phyloP scores from a whole-genome alignment of 345 rosid species.

The Pistacia vera region DNA sequence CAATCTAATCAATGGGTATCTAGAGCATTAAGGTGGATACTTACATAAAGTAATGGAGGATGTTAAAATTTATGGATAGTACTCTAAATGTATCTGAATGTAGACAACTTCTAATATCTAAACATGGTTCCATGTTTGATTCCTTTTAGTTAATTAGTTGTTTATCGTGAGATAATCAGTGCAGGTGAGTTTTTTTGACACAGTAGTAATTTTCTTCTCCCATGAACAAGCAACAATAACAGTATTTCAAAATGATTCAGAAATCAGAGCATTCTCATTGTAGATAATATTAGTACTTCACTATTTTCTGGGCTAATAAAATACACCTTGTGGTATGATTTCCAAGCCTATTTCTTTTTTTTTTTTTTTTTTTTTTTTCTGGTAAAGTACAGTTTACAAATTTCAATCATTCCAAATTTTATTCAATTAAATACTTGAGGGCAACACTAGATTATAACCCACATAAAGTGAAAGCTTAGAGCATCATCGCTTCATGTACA shows the following conservation, averaged over 20 bases:
- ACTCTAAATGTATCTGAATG: no score
- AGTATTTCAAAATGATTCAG: neutral
- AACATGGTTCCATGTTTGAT: neutral
- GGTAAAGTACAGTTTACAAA: neutral
- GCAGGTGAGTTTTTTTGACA: neutral
- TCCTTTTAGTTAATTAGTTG: neutral
- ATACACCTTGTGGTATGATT: neutral
- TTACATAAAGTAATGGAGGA: no score
- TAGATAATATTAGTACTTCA: neutral
- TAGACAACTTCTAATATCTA: no score
- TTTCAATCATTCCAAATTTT: slow-evolving; percentile 4
- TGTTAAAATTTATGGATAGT: no score
- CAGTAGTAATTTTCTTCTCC: neutral
- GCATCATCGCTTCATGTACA: slow-evolving; percentile 49
- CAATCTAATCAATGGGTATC: no score
- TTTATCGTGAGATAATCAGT: neutral
- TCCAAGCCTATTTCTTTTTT: neutral
- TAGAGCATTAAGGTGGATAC: no score
- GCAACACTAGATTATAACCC: slow-evolving; percentile 15
- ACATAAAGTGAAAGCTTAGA: slow-evolving; percentile 12
- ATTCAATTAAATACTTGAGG: slow-evolving; percentile 10
- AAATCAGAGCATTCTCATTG: neutral
- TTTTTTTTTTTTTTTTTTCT: neutral
- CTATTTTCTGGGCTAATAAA: neutral
- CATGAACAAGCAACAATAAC: neutral